phyloP scores from a whole-genome alignment of 352 stramenopile genomes.

The Pythium grandisporangium region DNA sequence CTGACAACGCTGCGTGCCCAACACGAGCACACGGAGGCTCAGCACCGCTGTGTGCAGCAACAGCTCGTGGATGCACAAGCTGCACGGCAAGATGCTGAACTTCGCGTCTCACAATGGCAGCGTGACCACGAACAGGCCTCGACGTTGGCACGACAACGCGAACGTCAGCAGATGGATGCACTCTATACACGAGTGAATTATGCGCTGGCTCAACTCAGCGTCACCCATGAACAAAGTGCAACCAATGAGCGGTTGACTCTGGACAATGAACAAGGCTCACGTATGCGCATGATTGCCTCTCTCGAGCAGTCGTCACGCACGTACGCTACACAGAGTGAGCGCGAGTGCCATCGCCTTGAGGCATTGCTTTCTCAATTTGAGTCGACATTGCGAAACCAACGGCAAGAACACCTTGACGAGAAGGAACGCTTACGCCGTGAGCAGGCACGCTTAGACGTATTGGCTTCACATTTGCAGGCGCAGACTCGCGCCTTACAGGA shows the following conservation, averaged over 20 bases:
- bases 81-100: constrained; percentile 17
- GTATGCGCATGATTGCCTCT: constrained; percentile 50
- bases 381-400: constrained; percentile 28
- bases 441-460: constrained; percentile 46
- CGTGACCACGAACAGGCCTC: constrained; percentile 27
- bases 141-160: constrained; percentile 22
- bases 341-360: constrained; percentile 48
- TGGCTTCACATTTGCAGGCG: constrained; percentile 57
- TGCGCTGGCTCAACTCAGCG: constrained; percentile 33
- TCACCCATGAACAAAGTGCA: constrained; percentile 29
- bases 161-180: constrained; percentile 33
- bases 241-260: constrained; percentile 24
- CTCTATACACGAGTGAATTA: constrained; percentile 44
- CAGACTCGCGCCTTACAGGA: constrained; percentile 47
- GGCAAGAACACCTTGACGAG: constrained; percentile 59
- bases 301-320: constrained; percentile 48
- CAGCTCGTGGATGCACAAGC: constrained; percentile 18
- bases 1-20: constrained; percentile 14
- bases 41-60: constrained; percentile 14
- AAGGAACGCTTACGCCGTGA: constrained; percentile 65
- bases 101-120: constrained; percentile 18
- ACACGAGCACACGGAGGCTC: constrained; percentile 17
- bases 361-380: constrained; percentile 43
- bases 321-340: constrained; percentile 38
- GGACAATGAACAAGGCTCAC: constrained; percentile 38